Evolutionary conservation across 2,329 filamentous ascomycete genomes (phyloP), one percentile per base, ranked within the genome.

Genomic region (Penicillium sp.): DNA sequence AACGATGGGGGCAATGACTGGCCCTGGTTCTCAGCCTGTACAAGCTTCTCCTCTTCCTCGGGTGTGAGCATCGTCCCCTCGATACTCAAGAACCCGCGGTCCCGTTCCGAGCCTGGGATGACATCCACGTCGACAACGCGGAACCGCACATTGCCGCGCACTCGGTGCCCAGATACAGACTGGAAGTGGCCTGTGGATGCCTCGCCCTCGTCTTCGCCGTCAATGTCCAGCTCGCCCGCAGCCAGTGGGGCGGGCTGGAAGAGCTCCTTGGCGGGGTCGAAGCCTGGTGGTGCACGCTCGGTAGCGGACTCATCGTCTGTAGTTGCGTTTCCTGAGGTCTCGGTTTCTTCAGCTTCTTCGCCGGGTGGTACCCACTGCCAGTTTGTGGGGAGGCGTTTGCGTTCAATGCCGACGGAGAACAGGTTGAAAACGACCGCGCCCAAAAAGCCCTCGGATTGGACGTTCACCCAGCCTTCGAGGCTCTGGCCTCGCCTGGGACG

Each of bases 401-500:
- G 80, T 63, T 92, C 88, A 53, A 99, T 89, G 39, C 87, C 90
- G 1, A 92, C 89, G 61, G 94, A 95, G 79, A 97, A 97, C 59
- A 90, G 84, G 70, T 92, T 92, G 74, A 90, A 92, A 69, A 90
- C 94, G 10, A 95, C 84, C 2, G 96, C 82, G 18, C 92, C 92
- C 6, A 99, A 80, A 66, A 96, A 90, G 6, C 90, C 90, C 62
- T 94, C 89, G 43, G 88, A 92, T 68, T 95, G 90, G 27, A 96
- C 78, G 64, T 92, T 94, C 50, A 96, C 82, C 60, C 81, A 86
- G 10, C 90, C 94, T 60, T 92, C 86, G 66, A 97, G 81, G 72
- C 81, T 84, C 8, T 85, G 83, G 31, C 89, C 89, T 41, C 83
- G 82, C 47, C 80, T 78, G 0, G 94, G 92, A 28, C 87, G 82